Percentiles rank a stretch among this genome's conserved stretches.
phyloP scores from a whole-genome alignment of 2,329 filamentous ascomycete genomes.

The Aspergillus fructus region DNA sequence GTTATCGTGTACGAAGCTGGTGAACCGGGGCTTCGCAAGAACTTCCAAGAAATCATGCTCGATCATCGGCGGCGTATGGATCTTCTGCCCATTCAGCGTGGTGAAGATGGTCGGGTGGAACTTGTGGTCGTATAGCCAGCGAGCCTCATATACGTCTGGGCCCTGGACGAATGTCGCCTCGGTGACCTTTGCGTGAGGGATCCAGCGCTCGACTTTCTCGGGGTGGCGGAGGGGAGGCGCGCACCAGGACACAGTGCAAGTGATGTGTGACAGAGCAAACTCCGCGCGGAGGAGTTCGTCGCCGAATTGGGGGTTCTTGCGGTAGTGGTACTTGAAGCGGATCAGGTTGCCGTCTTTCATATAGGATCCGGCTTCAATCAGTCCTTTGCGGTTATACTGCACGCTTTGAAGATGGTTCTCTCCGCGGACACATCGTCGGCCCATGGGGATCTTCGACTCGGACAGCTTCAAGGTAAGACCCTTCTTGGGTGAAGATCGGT shows the following conservation, averaged over 20 bases:
- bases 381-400: constrained; percentile 54
- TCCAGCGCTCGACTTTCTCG: constrained; percentile 55
- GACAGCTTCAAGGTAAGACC: constrained; percentile 25
- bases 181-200: constrained; percentile 55
- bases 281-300: constrained; percentile 58
- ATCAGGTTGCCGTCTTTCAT: constrained; percentile 53
- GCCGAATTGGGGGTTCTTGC: constrained; percentile 53
- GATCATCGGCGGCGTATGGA: constrained; percentile 57
- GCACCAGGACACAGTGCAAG: constrained; percentile 55
- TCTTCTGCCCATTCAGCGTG: constrained; percentile 50
- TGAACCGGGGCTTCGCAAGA: constrained; percentile 43
- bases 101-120: constrained; percentile 50
- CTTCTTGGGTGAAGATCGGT: constrained; percentile 27
- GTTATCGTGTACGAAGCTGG: constrained; percentile 51
- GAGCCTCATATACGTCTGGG: constrained; percentile 53
- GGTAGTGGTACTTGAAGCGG: constrained; percentile 56
- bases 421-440: constrained; percentile 50
- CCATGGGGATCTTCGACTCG: constrained; percentile 41
- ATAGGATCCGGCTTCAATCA: constrained; percentile 55
- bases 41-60: constrained; percentile 47
- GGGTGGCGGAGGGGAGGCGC: constrained; percentile 51
- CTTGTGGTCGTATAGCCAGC: constrained; percentile 51
- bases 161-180: constrained; percentile 56
- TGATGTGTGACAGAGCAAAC: constrained; percentile 55
- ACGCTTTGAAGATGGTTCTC: constrained; percentile 48